These are phyloP conservation scores for Myotisia sp. DNA, from an alignment of 2,329 filamentous ascomycete genomes.

Conservation along the genomic window DNA sequence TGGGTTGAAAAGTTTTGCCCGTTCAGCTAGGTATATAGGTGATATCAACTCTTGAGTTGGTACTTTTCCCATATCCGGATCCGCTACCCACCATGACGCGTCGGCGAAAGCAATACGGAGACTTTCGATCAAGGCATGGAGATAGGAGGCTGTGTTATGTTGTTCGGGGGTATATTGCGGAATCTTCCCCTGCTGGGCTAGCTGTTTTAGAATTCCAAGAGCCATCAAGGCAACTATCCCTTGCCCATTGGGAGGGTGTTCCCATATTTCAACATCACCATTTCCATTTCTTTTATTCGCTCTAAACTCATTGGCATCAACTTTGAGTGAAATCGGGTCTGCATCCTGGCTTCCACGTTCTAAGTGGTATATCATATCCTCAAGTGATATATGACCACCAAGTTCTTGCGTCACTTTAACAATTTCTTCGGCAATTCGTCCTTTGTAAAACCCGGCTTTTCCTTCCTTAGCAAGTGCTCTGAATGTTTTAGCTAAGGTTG, in stretches of 20 bases:
- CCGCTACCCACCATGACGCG: constrained; percentile 76
- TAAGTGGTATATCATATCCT: constrained; percentile 67
- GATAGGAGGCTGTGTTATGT: constrained; percentile 67
- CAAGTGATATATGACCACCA: constrained; percentile 63
- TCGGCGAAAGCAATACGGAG: constrained; percentile 85
- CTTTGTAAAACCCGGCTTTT: constrained; percentile 83
- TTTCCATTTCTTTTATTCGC: constrained; percentile 33
- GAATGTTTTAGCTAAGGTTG: constrained; percentile 67
- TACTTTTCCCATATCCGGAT: constrained; percentile 58
- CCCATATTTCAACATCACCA: constrained; percentile 65
- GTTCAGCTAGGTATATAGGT: constrained; percentile 57
- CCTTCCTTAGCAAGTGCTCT: constrained; percentile 61
- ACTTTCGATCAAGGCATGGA: constrained; percentile 78
- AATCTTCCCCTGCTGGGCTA: constrained; percentile 63
- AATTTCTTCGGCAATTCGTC: constrained; percentile 65
- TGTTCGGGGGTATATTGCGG: constrained; percentile 53
- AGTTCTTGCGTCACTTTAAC: constrained; percentile 61
- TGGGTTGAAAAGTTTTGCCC: constrained; percentile 48
- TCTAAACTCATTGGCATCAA: constrained; percentile 49
- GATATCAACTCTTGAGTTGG: constrained; percentile 58
- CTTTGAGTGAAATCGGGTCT: constrained; percentile 69
- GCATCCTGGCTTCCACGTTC: constrained; percentile 62
- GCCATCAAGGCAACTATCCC: constrained; percentile 92
- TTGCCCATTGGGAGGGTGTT: constrained; percentile 92
- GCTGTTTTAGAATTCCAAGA: constrained; percentile 74